Conservation (phyloP, 2,329 filamentous ascomycete species). For the Phyllosticta capitalensis region DNA sequence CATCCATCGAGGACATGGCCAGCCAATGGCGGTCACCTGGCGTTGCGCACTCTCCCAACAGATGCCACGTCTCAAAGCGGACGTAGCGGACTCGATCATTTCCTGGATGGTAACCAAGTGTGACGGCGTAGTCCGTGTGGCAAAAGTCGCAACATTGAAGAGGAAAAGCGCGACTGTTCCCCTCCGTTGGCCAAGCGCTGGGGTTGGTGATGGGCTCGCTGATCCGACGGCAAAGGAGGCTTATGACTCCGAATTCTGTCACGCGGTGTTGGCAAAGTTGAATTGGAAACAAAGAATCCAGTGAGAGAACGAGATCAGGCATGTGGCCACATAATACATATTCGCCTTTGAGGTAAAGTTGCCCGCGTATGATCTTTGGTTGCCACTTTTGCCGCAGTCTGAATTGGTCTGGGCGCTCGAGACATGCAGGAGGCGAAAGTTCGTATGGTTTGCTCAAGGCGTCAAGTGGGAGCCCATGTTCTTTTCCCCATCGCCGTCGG, state of each 20-base stretch:
- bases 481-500: neutral
- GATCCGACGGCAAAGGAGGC: neutral
- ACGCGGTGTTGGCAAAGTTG: neutral
- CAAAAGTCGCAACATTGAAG: neutral
- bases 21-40: neutral
- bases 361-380: neutral
- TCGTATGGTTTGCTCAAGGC: neutral
- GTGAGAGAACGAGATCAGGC: neutral
- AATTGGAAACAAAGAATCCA: neutral
- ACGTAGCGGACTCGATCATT: neutral
- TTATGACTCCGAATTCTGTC: neutral
- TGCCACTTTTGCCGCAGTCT: neutral
- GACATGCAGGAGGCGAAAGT: neutral
- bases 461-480: neutral
- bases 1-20: neutral
- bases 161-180: neutral
- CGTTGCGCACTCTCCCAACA: neutral
- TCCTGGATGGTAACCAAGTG: neutral
- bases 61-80: neutral
- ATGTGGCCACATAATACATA: neutral
- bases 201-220: neutral
- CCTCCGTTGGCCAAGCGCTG: neutral
- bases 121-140: neutral
- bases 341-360: neutral
- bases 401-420: neutral